A percentile compares a stretch with the other conserved stretches of the same genome.
Conservation (phyloP, 2,329 filamentous ascomycete genomes). For the Fusarium sp. region DNA sequence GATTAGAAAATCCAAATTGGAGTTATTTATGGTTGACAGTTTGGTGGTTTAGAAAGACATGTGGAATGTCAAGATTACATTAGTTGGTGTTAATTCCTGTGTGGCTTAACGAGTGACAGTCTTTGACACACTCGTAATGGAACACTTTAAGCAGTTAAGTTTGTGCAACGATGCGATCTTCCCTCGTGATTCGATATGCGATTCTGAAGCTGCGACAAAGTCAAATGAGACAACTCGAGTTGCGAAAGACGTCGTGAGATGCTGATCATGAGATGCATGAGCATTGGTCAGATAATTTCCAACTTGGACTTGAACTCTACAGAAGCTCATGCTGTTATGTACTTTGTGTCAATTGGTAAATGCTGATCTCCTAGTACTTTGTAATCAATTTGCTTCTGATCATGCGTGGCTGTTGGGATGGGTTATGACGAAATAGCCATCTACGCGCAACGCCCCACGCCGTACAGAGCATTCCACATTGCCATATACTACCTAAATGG, state of each 20-base stretch:
- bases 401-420: constrained; percentile 1
- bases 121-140: constrained; percentile 7
- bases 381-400: not conserved
- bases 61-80: constrained; percentile 12
- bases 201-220: not conserved
- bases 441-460: constrained; percentile 17
- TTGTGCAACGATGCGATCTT: not conserved
- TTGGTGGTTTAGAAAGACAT: constrained; percentile 14
- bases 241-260: not conserved
- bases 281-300: not conserved
- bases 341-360: not conserved
- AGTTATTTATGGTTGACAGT: constrained; percentile 14
- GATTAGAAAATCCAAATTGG: constrained; percentile 28
- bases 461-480: constrained; percentile 2
- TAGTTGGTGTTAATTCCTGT: constrained; percentile 8
- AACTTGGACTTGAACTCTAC: not conserved
- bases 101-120: constrained; percentile 10
- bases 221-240: not conserved
- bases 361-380: not conserved
- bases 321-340: not conserved
- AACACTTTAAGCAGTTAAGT: not conserved
- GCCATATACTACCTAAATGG: not conserved
- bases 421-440: constrained; percentile 45
- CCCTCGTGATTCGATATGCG: not conserved
- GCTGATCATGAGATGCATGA: not conserved